phyloP scores from a whole-genome alignment of 1,284 basidiomycete species.

The Ceratobasidium papillatum region DNA sequence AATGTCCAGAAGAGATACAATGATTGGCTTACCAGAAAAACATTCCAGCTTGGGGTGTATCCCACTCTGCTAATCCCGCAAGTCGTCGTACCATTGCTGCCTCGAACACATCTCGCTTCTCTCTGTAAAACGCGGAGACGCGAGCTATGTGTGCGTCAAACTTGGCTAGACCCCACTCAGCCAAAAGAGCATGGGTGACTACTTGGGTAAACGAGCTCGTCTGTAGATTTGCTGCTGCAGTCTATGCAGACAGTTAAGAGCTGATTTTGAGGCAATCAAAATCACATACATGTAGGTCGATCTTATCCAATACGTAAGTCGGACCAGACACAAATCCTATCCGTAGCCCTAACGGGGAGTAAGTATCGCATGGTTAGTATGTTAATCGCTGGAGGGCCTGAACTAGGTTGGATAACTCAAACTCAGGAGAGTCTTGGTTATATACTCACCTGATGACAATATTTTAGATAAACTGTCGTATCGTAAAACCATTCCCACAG shows the following conservation, averaged over 20 bases:
- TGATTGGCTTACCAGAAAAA: slow-evolving; percentile 76
- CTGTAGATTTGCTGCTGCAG: slow-evolving; percentile 80
- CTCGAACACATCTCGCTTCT: slow-evolving; percentile 84
- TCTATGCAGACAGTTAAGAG: slow-evolving; percentile 55
- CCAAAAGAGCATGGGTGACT: slow-evolving; percentile 73
- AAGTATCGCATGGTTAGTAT: neutral
- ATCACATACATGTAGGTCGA: slow-evolving; percentile 72
- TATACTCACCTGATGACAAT: slow-evolving; percentile 69
- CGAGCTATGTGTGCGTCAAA: slow-evolving; percentile 76
- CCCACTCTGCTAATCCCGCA: slow-evolving; percentile 80
- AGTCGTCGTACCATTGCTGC: slow-evolving; percentile 77
- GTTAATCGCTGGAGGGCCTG: neutral
- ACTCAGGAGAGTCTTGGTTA: neutral
- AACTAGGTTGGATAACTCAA: too few species aligned
- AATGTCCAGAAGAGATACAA: neutral
- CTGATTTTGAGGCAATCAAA: slow-evolving; percentile 1
- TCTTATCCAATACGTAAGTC: slow-evolving; percentile 71
- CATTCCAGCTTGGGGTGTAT: slow-evolving; percentile 87
- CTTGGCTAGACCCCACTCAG: slow-evolving; percentile 80
- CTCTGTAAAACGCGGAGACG: slow-evolving; percentile 82
- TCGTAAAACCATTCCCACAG: slow-evolving; percentile 75
- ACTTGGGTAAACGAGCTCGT: slow-evolving; percentile 80
- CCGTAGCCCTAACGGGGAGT: slow-evolving; percentile 56
- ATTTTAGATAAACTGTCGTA: slow-evolving; percentile 93
- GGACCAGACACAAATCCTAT: slow-evolving; percentile 89